Evolutionary conservation across 345 rosid species (phyloP), one percentile per base, ranked within the genome.

Genomic region (Ricinus communis): DNA sequence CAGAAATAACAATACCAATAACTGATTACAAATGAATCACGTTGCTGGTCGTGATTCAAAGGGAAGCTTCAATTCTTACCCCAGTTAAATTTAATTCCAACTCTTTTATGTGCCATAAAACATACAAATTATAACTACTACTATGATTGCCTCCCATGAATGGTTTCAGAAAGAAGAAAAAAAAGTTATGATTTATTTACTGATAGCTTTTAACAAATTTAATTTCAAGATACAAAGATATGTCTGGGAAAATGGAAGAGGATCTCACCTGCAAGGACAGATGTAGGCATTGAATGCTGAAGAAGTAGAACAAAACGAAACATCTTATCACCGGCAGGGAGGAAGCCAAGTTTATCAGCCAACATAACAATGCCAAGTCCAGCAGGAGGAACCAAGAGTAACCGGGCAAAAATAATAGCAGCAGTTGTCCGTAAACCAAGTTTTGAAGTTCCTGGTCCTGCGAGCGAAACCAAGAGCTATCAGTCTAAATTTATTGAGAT

Each of bases 271-370:
- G 99, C 81, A 60, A 96, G 99, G 46, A 96, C 86, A 24, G 99
- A 96, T 75, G 98, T 93, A 31, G 99, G 99, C 99, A 93, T 96
- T 68, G 99, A 53, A 69, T 96, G 97, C 79, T 96, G 98, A 71
- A 96, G 88, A 41, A 96, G 93, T 30, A 93, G 77, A 63, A 96
- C 97, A 74, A 95, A 96, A 66, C 88, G 83, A 81, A 96, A 93
- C 98, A 96, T 96, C 82, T 88, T 88, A 83, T 96, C 99, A 19
- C 78, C 89, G 45, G 86, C 73, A n/a, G 98, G 96, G 52, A 96
- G 93, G 81, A 96, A 93, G n/a, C 99, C 97, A 24, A 96, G 89
- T 82, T 84, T 96, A 86, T 96, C 97, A 76, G 98, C 99, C 84
- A 96, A 77, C 64, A 70, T 91, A 65, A 96, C 97, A 54, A 93